Percentiles rank a stretch among this genome's conserved stretches.
phyloP scores from a whole-genome alignment of 169 alveolate species.

The Plasmodium cynomolgi region DNA sequence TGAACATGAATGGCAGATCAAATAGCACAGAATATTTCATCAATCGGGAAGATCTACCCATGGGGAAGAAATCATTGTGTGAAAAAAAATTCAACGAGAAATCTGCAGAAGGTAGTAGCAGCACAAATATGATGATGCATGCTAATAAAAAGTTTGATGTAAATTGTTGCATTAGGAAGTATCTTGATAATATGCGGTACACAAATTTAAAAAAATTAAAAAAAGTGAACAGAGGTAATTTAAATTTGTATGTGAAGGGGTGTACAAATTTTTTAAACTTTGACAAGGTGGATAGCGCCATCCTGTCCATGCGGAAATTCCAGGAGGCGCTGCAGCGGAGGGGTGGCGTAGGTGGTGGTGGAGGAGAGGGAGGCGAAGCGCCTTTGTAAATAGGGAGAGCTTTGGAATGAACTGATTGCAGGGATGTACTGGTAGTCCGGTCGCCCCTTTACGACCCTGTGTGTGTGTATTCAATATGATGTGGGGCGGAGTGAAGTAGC shows the following conservation, averaged over 20 bases:
- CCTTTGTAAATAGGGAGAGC: neutral
- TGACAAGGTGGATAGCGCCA: conserved; percentile 15
- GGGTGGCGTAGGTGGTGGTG: neutral
- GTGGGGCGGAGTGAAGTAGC: neutral
- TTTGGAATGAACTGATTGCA: neutral
- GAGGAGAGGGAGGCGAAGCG: neutral
- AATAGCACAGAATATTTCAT: conserved; percentile 7
- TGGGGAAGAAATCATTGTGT: neutral
- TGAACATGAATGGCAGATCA: conserved; percentile 15
- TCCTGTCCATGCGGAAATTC: conserved; percentile 23
- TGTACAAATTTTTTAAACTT: conserved; percentile 45
- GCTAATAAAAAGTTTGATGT: conserved; percentile 33
- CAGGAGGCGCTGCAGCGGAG: neutral
- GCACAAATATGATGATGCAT: neutral
- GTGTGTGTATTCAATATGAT: neutral
- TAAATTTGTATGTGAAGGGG: conserved; percentile 33
- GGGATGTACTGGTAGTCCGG: neutral
- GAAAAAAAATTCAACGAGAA: neutral
- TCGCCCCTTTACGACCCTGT: neutral
- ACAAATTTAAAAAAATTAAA: conserved; percentile 59
- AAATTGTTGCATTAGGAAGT: conserved; percentile 40
- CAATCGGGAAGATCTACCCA: neutral
- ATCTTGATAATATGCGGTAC: conserved; percentile 46
- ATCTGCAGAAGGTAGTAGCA: neutral
- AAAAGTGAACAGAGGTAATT: conserved; percentile 42